phyloP scores from a whole-genome alignment of 2,329 filamentous ascomycete genomes.

The Penicillium brasilianum region DNA sequence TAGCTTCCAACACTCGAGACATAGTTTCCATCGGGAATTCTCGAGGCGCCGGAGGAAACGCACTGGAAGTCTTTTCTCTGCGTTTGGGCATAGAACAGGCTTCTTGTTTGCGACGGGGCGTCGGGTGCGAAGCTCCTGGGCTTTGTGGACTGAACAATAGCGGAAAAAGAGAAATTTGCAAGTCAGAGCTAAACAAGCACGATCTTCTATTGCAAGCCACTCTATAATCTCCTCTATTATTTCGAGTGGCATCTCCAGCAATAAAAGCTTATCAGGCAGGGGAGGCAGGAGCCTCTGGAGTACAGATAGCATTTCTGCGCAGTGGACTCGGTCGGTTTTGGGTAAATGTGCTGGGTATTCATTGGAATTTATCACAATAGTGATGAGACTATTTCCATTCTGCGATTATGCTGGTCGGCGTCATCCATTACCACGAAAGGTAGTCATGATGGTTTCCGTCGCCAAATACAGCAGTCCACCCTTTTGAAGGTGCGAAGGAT shows the following conservation, averaged over 20 bases:
- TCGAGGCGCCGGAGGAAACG: background rate
- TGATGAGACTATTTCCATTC: background rate
- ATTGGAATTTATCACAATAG: background rate
- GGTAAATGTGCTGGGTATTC: background rate
- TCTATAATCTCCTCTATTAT: background rate
- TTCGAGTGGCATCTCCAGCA: background rate
- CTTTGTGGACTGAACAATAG: background rate
- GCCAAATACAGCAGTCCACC: background rate
- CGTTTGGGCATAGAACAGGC: background rate
- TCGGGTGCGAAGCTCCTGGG: background rate
- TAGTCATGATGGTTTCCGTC: background rate
- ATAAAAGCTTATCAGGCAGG: background rate
- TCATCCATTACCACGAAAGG: background rate
- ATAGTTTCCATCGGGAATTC: slow-evolving; percentile 1
- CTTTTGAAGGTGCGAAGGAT: background rate
- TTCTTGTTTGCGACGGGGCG: background rate
- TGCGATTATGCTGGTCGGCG: background rate
- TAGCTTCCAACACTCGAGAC: background rate
- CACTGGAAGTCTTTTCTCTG: background rate
- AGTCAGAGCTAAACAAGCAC: background rate
- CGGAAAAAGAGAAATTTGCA: background rate
- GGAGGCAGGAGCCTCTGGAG: background rate
- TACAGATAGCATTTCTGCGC: background rate
- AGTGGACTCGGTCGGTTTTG: background rate
- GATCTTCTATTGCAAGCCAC: background rate